Percentiles rank a stretch among this genome's conserved stretches.
These are phyloP conservation scores for Rhynchospora tenuis DNA, from an alignment of 176 grass and related monocot genomes.

Conservation along the genomic window DNA sequence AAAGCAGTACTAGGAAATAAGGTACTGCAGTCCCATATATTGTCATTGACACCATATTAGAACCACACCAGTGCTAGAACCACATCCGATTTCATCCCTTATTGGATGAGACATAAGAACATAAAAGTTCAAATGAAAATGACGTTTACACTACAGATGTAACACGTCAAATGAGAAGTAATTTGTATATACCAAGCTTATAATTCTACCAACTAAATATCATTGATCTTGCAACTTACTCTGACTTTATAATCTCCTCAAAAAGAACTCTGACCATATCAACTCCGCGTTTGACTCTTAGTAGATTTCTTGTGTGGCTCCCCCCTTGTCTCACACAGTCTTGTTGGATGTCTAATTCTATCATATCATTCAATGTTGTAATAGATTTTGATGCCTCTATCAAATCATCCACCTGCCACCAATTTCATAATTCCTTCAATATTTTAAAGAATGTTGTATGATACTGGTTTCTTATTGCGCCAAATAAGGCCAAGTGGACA, in stretches of 20 bases:
- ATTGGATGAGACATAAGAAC: not conserved
- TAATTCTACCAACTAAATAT: not conserved
- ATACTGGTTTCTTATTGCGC: not conserved
- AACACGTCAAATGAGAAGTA: not conserved
- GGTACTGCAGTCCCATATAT: not conserved
- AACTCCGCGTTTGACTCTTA: constrained; percentile 72
- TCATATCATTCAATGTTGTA: constrained; percentile 53
- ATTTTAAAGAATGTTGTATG: not conserved
- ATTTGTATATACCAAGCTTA: not conserved
- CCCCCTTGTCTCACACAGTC: constrained; percentile 41
- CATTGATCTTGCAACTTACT: not conserved
- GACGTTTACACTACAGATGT: not conserved
- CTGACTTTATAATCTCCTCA: constrained; percentile 82
- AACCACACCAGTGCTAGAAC: not conserved
- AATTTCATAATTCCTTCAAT: not conserved
- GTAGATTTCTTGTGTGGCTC: constrained; percentile 78
- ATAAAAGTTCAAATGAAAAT: not conserved
- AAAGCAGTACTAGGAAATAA: not conserved
- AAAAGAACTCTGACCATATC: constrained; percentile 96
- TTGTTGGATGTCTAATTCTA: constrained; percentile 73
- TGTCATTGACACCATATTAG: not conserved
- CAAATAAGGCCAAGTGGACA: not conserved
- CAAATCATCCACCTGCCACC: constrained; percentile 64
- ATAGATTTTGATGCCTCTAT: constrained; percentile 70
- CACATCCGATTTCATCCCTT: not conserved